Percentiles rank a stretch among this genome's conserved stretches.
Conservation (phyloP, 2,329 filamentous ascomycete genomes). For the Sporothrix mexicana region DNA sequence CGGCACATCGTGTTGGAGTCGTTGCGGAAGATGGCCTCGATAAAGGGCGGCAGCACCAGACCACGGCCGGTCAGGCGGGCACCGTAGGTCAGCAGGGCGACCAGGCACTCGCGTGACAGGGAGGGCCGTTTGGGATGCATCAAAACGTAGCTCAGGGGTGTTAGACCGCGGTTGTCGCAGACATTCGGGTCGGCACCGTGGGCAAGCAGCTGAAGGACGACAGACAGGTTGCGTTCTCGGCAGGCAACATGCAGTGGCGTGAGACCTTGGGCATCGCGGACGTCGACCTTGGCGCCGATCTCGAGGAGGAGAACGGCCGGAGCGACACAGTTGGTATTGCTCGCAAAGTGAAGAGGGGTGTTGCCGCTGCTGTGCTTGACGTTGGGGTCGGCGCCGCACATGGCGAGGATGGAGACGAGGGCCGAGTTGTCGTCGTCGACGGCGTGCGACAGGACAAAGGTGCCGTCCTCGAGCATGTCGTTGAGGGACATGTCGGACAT, state of each 20-base stretch:
- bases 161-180: slow-evolving; percentile 44
- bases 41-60: slow-evolving; percentile 1
- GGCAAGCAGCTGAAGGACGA: slow-evolving; percentile 45
- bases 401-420: slow-evolving; percentile 28
- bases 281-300: slow-evolving; percentile 38
- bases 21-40: slow-evolving; percentile 21
- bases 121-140: slow-evolving; percentile 17
- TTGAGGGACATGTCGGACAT: slow-evolving; percentile 30
- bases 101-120: not conserved
- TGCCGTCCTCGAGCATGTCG: slow-evolving; percentile 25
- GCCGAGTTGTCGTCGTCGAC: slow-evolving; percentile 31
- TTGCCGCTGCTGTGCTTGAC: slow-evolving; percentile 36
- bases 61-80: slow-evolving; percentile 18
- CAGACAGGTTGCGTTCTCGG: slow-evolving; percentile 44
- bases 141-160: slow-evolving; percentile 41
- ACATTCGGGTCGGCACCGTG: slow-evolving; percentile 45
- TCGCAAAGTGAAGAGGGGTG: slow-evolving; percentile 41
- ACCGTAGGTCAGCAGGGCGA: slow-evolving; percentile 25
- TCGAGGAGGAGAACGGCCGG: slow-evolving; percentile 39
- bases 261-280: slow-evolving; percentile 39
- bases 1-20: not conserved
- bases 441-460: slow-evolving; percentile 26
- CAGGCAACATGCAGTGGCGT: slow-evolving; percentile 46
- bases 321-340: slow-evolving; percentile 38
- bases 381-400: slow-evolving; percentile 36